phyloP scores from a whole-genome alignment of 768 basidiomycete species.

The Boletellus ananas region DNA sequence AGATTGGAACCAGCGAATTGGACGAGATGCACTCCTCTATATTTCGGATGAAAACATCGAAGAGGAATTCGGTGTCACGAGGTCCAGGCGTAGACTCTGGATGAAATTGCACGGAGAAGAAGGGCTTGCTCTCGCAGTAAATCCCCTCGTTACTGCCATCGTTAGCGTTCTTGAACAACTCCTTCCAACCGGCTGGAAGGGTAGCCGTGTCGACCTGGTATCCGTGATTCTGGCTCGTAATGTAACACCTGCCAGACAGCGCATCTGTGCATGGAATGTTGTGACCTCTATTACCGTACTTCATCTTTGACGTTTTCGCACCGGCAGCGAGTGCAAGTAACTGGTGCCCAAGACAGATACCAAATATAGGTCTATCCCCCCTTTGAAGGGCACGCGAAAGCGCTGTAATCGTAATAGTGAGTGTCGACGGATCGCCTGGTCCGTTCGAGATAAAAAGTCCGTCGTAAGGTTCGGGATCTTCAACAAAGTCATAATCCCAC shows the following conservation, averaged over 20 bases:
- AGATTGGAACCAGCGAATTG: conserved; percentile 51
- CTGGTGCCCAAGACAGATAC: conserved; percentile 98
- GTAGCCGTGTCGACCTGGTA: conserved; percentile 85
- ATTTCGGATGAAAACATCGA: conserved; percentile 94
- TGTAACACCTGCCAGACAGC: conserved; percentile 94
- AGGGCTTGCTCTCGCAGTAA: conserved; percentile 87
- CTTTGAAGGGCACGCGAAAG: conserved; percentile 65
- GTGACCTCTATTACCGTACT: conserved; percentile 98
- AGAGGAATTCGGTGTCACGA: conserved; percentile 97
- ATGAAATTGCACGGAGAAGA: conserved; percentile 99
- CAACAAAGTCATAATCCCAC: conserved; percentile 91
- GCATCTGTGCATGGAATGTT: conserved; percentile 97
- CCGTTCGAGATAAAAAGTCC: conserved; percentile 98
- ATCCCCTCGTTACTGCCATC: conserved; percentile 98
- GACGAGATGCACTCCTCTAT: conserved; percentile 69
- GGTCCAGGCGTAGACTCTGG: conserved; percentile 97
- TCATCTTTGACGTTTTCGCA: conserved; percentile 96
- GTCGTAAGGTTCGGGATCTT: conserved; percentile 79
- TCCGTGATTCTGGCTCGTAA: conserved; percentile 99
- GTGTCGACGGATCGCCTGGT: conserved; percentile 92
- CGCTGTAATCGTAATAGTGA: conserved; percentile 64
- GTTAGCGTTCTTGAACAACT: conserved; percentile 94
- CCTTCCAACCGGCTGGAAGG: conserved; percentile 84
- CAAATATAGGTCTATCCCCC: conserved; percentile 86
- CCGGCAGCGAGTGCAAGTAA: conserved; percentile 93